Percentiles rank a stretch among this genome's conserved stretches.
These are phyloP conservation scores for Boletus pseudopeckii DNA, from an alignment of 768 basidiomycete genomes.

Conservation along the genomic window DNA sequence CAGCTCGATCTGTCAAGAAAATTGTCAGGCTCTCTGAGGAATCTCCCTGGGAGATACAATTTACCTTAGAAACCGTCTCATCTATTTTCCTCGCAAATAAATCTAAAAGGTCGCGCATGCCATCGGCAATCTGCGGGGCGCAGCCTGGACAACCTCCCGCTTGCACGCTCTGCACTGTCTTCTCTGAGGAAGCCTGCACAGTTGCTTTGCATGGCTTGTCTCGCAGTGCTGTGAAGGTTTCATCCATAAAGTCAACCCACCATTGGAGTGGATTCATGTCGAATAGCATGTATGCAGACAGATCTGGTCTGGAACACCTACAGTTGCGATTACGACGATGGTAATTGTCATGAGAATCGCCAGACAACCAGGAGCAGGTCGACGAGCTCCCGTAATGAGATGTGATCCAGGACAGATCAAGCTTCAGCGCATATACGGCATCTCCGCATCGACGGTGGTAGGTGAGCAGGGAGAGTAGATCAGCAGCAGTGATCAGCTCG, in stretches of 20 bases:
- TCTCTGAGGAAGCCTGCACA: slow-evolving; percentile 1
- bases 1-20: slow-evolving; percentile 9
- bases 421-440: slow-evolving; percentile 3
- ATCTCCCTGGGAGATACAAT: neutral
- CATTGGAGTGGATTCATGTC: neutral
- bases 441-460: slow-evolving; percentile 19
- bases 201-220: slow-evolving; percentile 17
- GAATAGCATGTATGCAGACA: neutral
- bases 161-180: neutral
- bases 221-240: slow-evolving; percentile 7
- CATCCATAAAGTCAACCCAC: slow-evolving; percentile 24
- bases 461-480: slow-evolving; percentile 21
- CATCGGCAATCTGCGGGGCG: neutral
- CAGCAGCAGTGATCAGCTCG: slow-evolving; percentile 20
- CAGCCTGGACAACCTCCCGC: neutral
- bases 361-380: slow-evolving; percentile 12
- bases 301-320: neutral
- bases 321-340: neutral
- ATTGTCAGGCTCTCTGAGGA: neutral
- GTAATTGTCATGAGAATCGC: neutral
- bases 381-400: neutral
- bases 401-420: slow-evolving; percentile 11
- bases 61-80: slow-evolving; percentile 7
- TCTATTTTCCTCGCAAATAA: slow-evolving; percentile 14
- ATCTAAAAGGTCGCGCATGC: slow-evolving; percentile 12